Conservation (phyloP, 805 yeast genomes). For the Metschnikowia amazonensis region DNA sequence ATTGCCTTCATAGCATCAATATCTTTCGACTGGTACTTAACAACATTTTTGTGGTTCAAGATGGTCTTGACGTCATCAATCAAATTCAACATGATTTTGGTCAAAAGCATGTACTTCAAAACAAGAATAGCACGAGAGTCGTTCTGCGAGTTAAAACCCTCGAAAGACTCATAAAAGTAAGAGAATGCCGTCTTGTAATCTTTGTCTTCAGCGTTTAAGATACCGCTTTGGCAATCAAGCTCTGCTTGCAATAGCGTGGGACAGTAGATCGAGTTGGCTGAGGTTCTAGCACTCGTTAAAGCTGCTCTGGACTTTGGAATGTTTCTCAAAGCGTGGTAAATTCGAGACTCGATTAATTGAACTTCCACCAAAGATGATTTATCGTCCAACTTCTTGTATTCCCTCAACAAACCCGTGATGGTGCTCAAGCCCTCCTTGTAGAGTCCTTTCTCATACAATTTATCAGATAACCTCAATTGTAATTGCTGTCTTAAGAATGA, state of each 20-base stretch:
- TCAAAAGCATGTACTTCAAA: constrained; percentile 85
- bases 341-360: constrained; percentile 84
- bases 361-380: constrained; percentile 94
- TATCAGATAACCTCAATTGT: constrained; percentile 75
- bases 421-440: constrained; percentile 70
- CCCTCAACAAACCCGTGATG: constrained; percentile 68
- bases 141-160: constrained; percentile 74
- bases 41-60: constrained; percentile 62
- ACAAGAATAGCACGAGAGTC: constrained; percentile 63
- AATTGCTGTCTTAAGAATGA: constrained; percentile 84
- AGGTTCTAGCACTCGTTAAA: constrained; percentile 89
- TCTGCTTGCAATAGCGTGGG: constrained; percentile 94
- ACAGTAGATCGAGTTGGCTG: constrained; percentile 95
- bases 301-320: constrained; percentile 89
- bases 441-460: constrained; percentile 61
- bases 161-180: constrained; percentile 92
- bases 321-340: constrained; percentile 87
- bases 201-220: constrained; percentile 92
- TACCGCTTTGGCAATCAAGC: constrained; percentile 91
- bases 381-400: constrained; percentile 92
- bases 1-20: constrained; percentile 96
- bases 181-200: constrained; percentile 96
- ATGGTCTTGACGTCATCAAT: constrained; percentile 82
- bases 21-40: constrained; percentile 74
- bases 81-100: constrained; percentile 88